Evolutionary conservation across 169 alveolate genomes (phyloP).

Genomic region (Plasmodium malariae): DNA sequence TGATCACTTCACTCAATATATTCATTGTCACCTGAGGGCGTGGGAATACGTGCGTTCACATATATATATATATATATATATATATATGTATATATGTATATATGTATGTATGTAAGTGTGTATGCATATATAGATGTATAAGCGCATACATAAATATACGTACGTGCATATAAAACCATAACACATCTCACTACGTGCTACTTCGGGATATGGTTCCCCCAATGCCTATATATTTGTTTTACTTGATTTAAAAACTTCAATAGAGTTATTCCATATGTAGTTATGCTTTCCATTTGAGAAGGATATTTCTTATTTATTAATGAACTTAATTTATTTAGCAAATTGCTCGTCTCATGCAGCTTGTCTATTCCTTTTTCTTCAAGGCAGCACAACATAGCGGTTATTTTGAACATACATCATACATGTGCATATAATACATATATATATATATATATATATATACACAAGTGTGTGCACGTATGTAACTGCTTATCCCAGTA

Average conservation of each 20-base stretch:
- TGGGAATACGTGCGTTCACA: not conserved
- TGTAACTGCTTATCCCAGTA: too few species aligned
- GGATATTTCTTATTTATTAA: constrained; percentile 4
- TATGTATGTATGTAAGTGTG: not conserved
- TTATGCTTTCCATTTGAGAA: constrained; percentile 30
- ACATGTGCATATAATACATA: not conserved
- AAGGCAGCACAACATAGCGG: not conserved
- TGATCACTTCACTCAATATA: constrained; percentile 29
- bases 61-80: not conserved
- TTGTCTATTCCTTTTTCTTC: constrained; percentile 46
- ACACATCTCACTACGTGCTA: too few species aligned
- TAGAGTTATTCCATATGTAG: constrained; percentile 67
- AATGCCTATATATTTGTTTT: constrained; percentile 19
- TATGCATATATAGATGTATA: not conserved
- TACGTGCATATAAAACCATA: too few species aligned
- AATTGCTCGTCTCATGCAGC: not conserved
- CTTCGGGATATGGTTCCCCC: too few species aligned
- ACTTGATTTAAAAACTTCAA: constrained; percentile 44
- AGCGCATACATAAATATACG: not conserved
- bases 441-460: not conserved
- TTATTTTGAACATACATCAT: not conserved
- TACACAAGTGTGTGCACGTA: too few species aligned
- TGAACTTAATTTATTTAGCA: constrained; percentile 16
- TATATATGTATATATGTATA: constrained; percentile 6
- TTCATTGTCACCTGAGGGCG: constrained; percentile 6